A percentile compares a stretch with the other conserved stretches of the same genome.
Conservation (phyloP, 2,329 filamentous ascomycete genomes). For the Diplodia intermedia region DNA sequence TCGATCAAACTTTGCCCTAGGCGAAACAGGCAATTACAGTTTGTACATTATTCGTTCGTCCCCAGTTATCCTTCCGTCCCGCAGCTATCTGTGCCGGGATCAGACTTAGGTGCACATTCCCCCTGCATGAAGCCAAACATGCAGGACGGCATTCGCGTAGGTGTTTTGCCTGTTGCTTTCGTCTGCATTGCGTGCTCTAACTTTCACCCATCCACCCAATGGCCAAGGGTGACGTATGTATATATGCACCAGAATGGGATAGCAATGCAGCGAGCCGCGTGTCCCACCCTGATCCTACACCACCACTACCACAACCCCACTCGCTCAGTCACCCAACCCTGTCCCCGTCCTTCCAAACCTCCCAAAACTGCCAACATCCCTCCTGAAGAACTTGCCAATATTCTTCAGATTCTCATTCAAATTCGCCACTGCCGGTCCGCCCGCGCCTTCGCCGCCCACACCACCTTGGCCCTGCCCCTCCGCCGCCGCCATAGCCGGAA, state of each 20-base stretch:
- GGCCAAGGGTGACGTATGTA: not conserved
- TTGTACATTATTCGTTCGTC: too few relatives aligned
- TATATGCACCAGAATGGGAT: not conserved
- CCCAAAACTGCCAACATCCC: conserved; percentile 71
- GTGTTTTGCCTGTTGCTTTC: not conserved
- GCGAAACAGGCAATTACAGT: not conserved
- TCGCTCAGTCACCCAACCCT: conserved; percentile 7
- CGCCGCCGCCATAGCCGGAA: conserved; percentile 37
- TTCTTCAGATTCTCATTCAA: conserved; percentile 95
- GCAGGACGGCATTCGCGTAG: not conserved
- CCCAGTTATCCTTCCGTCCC: too few relatives aligned
- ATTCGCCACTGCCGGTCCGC: conserved; percentile 64
- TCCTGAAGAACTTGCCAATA: conserved; percentile 93
- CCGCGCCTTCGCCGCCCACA: conserved; percentile 40
- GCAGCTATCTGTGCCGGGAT: too few relatives aligned
- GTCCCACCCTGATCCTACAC: not conserved
- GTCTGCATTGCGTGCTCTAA: not conserved
- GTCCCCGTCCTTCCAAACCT: conserved; percentile 44
- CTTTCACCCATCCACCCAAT: not conserved
- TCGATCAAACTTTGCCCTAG: not conserved
- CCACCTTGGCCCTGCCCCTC: conserved; percentile 39
- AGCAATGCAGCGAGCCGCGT: not conserved
- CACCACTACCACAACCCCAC: not conserved
- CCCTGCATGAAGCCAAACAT: too few relatives aligned
- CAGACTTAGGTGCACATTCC: too few relatives aligned